Percentiles rank a stretch among this genome's conserved stretches.
phyloP scores from a whole-genome alignment of 73 alveolate genomes.

The Symbiodinium pilosum region DNA sequence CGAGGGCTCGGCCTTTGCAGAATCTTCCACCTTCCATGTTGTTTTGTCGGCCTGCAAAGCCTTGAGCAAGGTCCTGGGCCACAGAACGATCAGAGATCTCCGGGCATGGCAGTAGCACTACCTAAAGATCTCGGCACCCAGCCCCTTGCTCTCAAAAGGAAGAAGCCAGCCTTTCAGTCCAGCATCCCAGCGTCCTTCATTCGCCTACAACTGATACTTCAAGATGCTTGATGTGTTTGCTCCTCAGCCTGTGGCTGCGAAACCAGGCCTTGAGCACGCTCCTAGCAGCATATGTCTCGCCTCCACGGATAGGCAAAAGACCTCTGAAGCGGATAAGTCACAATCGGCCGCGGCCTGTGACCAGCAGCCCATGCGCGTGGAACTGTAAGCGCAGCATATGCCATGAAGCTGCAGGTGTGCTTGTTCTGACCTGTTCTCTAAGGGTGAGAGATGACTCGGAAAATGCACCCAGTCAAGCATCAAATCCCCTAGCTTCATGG shows the following conservation, averaged over 20 bases:
- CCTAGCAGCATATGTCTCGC: constrained; percentile 25
- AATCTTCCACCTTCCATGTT: not conserved
- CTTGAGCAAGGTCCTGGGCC: not conserved
- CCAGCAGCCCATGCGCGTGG: constrained; percentile 55
- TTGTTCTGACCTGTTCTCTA: too few relatives aligned
- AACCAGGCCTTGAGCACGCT: not conserved
- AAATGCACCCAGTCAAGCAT: too few relatives aligned
- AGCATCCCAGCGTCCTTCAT: constrained; percentile 41
- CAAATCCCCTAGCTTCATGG: too few relatives aligned
- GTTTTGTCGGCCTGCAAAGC: not conserved
- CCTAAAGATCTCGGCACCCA: not conserved
- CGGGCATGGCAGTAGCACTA: too few relatives aligned
- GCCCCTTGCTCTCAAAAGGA: not conserved
- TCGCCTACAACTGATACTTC: not conserved
- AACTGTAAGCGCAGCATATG: not conserved
- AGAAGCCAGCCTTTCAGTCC: constrained; percentile 1
- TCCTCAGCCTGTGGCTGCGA: too few relatives aligned
- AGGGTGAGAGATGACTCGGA: too few relatives aligned
- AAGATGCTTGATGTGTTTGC: not conserved
- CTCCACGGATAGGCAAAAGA: not conserved
- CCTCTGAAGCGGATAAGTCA: not conserved
- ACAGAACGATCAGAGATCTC: not conserved
- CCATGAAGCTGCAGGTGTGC: too few relatives aligned
- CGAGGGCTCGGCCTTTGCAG: constrained; percentile 12
- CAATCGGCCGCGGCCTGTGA: not conserved